These are phyloP conservation scores for Akebia trifoliata DNA, from an alignment of 164 flowering plant genomes.

Conservation along the genomic window DNA sequence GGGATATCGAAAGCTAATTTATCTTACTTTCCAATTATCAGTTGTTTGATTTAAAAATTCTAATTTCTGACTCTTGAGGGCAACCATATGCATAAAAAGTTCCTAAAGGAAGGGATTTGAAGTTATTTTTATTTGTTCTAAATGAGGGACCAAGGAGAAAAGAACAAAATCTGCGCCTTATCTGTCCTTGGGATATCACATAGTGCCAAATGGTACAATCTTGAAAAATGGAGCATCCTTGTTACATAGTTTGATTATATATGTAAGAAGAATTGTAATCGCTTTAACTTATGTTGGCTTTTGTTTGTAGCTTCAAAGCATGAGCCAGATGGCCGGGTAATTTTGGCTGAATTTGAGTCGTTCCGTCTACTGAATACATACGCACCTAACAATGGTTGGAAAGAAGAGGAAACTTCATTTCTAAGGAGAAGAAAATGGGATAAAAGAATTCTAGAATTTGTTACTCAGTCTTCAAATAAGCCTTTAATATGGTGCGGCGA, in stretches of 20 bases:
- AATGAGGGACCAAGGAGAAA: no score
- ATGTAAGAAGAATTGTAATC: neutral
- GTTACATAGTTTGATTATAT: constrained; percentile 1
- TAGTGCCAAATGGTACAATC: no score
- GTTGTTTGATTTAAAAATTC: no score
- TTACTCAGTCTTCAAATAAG: constrained; percentile 57
- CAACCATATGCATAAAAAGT: no score
- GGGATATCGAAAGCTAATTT: no score
- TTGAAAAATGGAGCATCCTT: no score
- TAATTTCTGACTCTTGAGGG: no score
- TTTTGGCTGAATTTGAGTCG: constrained; percentile 88
- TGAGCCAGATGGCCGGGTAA: constrained; percentile 92
- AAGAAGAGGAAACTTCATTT: constrained; percentile 86
- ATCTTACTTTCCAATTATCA: no score
- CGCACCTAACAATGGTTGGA: constrained; percentile 97
- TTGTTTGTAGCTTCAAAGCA: constrained; percentile 64
- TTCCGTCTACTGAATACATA: constrained; percentile 75
- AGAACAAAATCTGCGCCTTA: no score
- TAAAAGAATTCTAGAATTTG: constrained; percentile 77
- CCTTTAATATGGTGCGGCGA: constrained; percentile 99
- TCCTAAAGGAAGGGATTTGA: no score
- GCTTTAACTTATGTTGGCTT: neutral
- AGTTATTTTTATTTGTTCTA: no score
- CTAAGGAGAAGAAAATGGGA: constrained; percentile 98
- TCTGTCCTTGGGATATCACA: no score